phyloP scores from a whole-genome alignment of 2,329 filamentous ascomycete genomes.

The Diplodia mutila region DNA sequence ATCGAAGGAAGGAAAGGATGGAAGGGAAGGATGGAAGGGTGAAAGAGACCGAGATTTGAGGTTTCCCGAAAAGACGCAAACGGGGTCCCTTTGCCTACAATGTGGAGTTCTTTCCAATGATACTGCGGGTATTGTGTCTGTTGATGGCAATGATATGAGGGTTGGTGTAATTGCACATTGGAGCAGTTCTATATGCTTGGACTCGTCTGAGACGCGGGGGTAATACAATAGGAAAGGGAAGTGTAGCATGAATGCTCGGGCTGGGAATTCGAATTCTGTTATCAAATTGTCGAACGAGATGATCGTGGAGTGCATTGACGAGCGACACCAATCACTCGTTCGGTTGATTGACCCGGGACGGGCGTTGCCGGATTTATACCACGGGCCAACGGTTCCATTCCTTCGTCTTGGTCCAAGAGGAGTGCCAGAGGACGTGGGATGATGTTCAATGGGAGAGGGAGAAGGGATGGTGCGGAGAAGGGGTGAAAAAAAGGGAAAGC shows the following conservation, averaged over 20 bases:
- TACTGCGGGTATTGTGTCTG: not conserved
- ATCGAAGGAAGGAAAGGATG: not conserved
- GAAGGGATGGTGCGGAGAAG: not conserved
- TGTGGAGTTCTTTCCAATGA: not conserved
- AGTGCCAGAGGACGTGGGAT: not conserved
- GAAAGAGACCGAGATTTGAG: not conserved
- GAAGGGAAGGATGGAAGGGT: not conserved
- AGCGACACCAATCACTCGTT: not conserved
- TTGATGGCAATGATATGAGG: not conserved
- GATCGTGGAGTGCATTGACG: not conserved
- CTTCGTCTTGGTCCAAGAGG: not conserved
- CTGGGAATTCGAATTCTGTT: not conserved
- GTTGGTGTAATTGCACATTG: not conserved
- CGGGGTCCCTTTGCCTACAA: not conserved
- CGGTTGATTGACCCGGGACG: slow-evolving; percentile 4
- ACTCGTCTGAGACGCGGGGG: not conserved
- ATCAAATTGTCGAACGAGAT: not conserved
- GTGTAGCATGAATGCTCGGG: not conserved
- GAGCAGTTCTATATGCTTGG: not conserved
- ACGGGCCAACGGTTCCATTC: not conserved
- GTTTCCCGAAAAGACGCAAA: not conserved
- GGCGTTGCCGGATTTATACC: not conserved
- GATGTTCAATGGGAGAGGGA: not conserved
- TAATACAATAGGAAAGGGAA: not conserved
- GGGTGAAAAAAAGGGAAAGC: slow-evolving; percentile 4